Evolutionary conservation across 148 eudicot species (phyloP), one percentile per base, ranked within the genome.

Genomic region (Chenopodium album): DNA sequence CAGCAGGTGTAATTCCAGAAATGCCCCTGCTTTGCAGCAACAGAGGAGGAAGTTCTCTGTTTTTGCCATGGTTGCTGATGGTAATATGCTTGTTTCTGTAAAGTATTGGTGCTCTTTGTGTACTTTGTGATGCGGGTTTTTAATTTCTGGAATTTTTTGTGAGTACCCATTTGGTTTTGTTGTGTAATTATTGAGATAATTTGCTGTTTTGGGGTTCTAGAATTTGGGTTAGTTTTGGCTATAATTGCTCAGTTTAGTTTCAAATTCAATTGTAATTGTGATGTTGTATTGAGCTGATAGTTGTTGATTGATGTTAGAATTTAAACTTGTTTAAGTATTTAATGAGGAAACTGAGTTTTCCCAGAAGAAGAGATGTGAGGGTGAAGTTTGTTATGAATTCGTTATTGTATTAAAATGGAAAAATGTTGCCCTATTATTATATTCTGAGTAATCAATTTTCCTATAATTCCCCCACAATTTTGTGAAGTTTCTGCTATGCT

Each of bases 31-130:
- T 75, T 80, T 77, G 78, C 77, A 81, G 11, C 74, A 82, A 3
- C 85, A 79, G 66, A 84, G 72, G 65, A 77, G 77, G 48, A 84
- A 80, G 7, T 86, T 93, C 75, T 87, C 91, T 84, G 94, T 93
- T 71, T 82, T 84, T 52, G 89, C 94, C 84, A 88, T 89, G 91
- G 92, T 92, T 31, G 85, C 88, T 78, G 92, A 87, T 14, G 92
- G 85, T 85, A 74, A 28, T 54, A 50, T 23, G 34, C 69, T 6
- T 64, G 48, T 28, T 13, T 59, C 14, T 26, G 41, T 12, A 62
- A 22, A 64, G 70, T 17, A 5, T 41, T 41, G 44, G 44, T 6
- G 44, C 7, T 6, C 44, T 5, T 41, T 41, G 37, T 41, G 62
- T 56, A 14, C 48, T 74, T 62, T 72, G 20, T 83, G 60, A 73